A percentile compares a stretch with the other conserved stretches of the same genome.
Conservation (phyloP, 768 basidiomycete genomes). For the Leccinum longicurvipes region DNA sequence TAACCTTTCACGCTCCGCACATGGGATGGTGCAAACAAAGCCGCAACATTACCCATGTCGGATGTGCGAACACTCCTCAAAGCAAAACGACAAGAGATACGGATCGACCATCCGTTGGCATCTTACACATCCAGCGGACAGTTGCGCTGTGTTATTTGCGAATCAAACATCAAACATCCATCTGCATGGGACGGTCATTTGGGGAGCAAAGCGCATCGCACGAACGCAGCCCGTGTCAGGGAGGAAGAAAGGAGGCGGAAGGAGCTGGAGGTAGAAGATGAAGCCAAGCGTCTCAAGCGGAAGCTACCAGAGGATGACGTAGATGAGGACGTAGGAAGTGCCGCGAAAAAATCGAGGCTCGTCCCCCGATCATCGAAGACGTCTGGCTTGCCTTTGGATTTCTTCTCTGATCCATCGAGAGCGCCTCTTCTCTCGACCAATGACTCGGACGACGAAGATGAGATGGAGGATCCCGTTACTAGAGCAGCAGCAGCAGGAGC, state of each 20-base stretch:
- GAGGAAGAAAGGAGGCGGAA: constrained; percentile 49
- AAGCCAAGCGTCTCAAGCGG: constrained; percentile 37
- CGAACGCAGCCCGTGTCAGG: constrained; percentile 54
- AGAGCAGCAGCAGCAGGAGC: neutral
- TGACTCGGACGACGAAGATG: constrained; percentile 42
- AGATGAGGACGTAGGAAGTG: constrained; percentile 21
- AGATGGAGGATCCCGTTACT: constrained; percentile 16
- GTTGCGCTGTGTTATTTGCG: constrained; percentile 67
- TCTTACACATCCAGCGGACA: constrained; percentile 64
- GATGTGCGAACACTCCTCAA: constrained; percentile 79
- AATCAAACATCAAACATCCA: constrained; percentile 62
- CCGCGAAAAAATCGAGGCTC: constrained; percentile 32
- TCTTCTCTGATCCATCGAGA: constrained; percentile 76
- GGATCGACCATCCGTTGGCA: constrained; percentile 70
- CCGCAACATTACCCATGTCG: constrained; percentile 45
- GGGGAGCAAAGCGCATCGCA: constrained; percentile 76
- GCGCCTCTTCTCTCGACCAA: constrained; percentile 37
- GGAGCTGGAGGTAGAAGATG: constrained; percentile 35
- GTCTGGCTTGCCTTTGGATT: constrained; percentile 55
- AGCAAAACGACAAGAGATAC: constrained; percentile 76
- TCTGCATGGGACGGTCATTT: constrained; percentile 88
- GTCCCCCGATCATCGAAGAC: constrained; percentile 10
- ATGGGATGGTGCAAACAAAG: neutral
- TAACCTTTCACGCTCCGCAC: neutral
- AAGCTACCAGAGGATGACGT: constrained; percentile 25